phyloP scores from a whole-genome alignment of 768 basidiomycete genomes.

The Mycena kentingensis region DNA sequence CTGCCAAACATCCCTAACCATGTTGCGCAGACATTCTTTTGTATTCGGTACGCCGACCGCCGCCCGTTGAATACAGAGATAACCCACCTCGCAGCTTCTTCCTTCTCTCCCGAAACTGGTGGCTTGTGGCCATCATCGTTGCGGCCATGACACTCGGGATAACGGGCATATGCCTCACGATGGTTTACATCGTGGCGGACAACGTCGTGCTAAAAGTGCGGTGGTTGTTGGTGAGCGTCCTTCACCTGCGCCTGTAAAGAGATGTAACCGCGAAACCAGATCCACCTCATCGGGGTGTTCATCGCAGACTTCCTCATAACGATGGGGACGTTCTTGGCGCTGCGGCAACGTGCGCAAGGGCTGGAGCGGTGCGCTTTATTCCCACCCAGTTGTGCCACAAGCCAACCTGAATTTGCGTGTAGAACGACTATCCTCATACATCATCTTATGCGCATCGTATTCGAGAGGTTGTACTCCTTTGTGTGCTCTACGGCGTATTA shows the following conservation, averaged over 20 bases:
- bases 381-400: background rate
- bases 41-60: background rate
- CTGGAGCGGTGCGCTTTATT: constrained; percentile 4
- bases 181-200: background rate
- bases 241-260: background rate
- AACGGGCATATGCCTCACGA: constrained; percentile 9
- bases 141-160: constrained; percentile 5
- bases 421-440: constrained; percentile 10
- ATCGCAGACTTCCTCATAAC: constrained; percentile 11
- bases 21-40: constrained; percentile 7
- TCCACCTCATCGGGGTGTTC: constrained; percentile 14
- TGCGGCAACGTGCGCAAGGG: constrained; percentile 1
- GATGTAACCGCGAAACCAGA: background rate
- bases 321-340: background rate
- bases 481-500: background rate
- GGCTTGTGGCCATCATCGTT: background rate
- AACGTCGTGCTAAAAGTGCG: background rate
- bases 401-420: background rate
- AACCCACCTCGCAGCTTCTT: background rate
- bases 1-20: background rate
- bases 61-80: background rate
- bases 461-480: background rate
- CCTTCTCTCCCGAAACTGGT: constrained; percentile 8
- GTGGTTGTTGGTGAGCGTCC: constrained; percentile 7
- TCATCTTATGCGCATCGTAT: constrained; percentile 5